These are phyloP conservation scores for Cytospora paraplurivora DNA, from an alignment of 2,329 filamentous ascomycete species.

Conservation along the genomic window DNA sequence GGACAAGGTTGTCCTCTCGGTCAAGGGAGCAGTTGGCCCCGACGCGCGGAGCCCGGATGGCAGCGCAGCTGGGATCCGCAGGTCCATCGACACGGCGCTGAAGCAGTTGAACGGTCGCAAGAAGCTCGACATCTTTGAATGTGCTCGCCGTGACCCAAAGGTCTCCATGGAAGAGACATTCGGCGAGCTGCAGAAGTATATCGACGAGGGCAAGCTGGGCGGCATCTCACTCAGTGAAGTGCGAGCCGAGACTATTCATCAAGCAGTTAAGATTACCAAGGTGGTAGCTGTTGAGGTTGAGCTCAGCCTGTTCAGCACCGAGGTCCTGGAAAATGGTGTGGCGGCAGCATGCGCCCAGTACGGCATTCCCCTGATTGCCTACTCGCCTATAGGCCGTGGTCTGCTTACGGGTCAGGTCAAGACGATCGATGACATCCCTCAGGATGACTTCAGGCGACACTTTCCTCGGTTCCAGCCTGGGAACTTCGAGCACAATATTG, in stretches of 20 bases:
- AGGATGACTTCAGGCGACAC: slow-evolving; percentile 48
- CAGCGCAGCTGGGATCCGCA: slow-evolving; percentile 55
- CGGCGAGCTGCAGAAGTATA: slow-evolving; percentile 47
- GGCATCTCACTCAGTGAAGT: slow-evolving; percentile 56
- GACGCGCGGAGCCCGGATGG: slow-evolving; percentile 47
- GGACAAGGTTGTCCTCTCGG: slow-evolving; percentile 60
- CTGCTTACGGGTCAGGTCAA: slow-evolving; percentile 58
- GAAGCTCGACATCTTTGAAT: slow-evolving; percentile 63
- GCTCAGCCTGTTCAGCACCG: slow-evolving; percentile 52
- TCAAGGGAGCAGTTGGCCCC: slow-evolving; percentile 58
- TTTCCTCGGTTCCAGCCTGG: slow-evolving; percentile 64
- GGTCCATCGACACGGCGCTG: slow-evolving; percentile 60
- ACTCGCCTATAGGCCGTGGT: slow-evolving; percentile 56
- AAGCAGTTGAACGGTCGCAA: slow-evolving; percentile 54
- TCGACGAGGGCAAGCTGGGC: slow-evolving; percentile 54
- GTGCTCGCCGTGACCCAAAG: slow-evolving; percentile 57
- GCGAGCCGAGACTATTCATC: slow-evolving; percentile 50
- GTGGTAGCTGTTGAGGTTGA: slow-evolving; percentile 57
- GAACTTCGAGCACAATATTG: slow-evolving; percentile 65
- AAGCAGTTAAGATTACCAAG: slow-evolving; percentile 47
- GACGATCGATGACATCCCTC: slow-evolving; percentile 55
- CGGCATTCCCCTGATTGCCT: slow-evolving; percentile 59
- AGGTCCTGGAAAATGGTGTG: slow-evolving; percentile 54
- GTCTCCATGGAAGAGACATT: slow-evolving; percentile 49
- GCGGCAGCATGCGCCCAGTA: slow-evolving; percentile 52